phyloP scores from a whole-genome alignment of 176 grass and related monocot species.

The Juncus effusus region DNA sequence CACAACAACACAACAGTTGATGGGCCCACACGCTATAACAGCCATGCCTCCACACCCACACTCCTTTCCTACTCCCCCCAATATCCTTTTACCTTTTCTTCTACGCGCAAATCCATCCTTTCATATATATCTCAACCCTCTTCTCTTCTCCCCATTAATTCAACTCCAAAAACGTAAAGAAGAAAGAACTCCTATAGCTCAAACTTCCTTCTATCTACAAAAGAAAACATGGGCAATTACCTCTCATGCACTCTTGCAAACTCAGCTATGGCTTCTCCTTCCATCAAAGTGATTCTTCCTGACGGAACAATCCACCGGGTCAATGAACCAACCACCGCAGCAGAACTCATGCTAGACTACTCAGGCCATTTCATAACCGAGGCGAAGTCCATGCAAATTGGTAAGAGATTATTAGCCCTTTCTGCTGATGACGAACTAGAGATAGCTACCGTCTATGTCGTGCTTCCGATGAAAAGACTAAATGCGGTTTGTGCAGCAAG shows the following conservation, averaged over 20 bases:
- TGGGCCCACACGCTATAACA: slow-evolving; percentile 26
- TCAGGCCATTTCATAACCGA: slow-evolving; percentile 71
- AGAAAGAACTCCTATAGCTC: too few species aligned
- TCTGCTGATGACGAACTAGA: slow-evolving; percentile 67
- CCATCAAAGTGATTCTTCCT: slow-evolving; percentile 59
- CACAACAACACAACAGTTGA: neutral
- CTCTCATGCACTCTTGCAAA: slow-evolving; percentile 50
- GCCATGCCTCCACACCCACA: slow-evolving; percentile 14
- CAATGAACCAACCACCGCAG: slow-evolving; percentile 35
- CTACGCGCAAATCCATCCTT: slow-evolving; percentile 24
- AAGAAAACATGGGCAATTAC: slow-evolving; percentile 71
- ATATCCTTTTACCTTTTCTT: neutral
- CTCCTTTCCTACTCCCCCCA: slow-evolving; percentile 2
- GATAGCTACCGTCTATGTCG: slow-evolving; percentile 44
- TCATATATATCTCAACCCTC: slow-evolving; percentile 2
- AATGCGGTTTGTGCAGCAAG: slow-evolving; percentile 38
- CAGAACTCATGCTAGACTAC: slow-evolving; percentile 82
- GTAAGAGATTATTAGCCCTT: slow-evolving; percentile 51
- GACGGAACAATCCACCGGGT: slow-evolving; percentile 37
- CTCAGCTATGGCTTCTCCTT: neutral
- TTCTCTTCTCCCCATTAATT: neutral
- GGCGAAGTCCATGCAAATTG: slow-evolving; percentile 44
- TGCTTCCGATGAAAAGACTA: slow-evolving; percentile 76
- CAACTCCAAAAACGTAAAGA: neutral
- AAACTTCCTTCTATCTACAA: neutral